Percentiles rank a stretch among this genome's conserved stretches.
Conservation (phyloP, 768 basidiomycete genomes). For the Clitopilus hobsonii region DNA sequence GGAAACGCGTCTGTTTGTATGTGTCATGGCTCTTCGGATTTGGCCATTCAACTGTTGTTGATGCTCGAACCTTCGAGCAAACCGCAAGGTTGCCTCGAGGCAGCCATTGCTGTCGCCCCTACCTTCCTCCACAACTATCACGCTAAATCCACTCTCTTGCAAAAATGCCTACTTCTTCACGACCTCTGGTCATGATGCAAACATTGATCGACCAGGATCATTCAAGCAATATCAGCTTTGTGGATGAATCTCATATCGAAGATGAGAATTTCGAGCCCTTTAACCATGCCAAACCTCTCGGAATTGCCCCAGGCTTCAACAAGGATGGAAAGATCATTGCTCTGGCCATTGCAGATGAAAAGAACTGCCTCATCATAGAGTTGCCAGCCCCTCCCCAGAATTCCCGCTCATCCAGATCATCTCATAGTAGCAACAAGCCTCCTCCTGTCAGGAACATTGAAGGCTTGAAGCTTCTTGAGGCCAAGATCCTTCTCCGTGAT, state of each 20-base stretch:
- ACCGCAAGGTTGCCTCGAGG: background rate
- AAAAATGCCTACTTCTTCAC: constrained; percentile 12
- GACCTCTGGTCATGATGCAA: constrained; percentile 16
- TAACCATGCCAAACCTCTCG: constrained; percentile 35
- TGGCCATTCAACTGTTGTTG: background rate
- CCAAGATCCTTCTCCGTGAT: constrained; percentile 39
- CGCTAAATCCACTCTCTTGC: background rate
- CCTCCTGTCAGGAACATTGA: constrained; percentile 10
- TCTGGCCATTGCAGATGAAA: constrained; percentile 39
- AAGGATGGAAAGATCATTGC: constrained; percentile 34
- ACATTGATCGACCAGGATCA: constrained; percentile 27
- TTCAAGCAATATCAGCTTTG: constrained; percentile 18
- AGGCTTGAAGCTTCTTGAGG: constrained; percentile 28
- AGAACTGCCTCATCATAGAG: constrained; percentile 30
- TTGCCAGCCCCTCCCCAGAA: constrained; percentile 18
- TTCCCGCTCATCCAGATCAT: constrained; percentile 3
- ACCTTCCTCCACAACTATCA: background rate
- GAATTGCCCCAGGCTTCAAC: constrained; percentile 48
- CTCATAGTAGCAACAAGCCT: constrained; percentile 11
- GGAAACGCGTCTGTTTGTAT: background rate
- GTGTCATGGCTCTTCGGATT: background rate
- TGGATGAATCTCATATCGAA: constrained; percentile 20
- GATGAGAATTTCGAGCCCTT: constrained; percentile 23
- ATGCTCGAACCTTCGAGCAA: background rate
- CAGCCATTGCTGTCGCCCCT: background rate